Conservation (phyloP, 2,329 filamentous ascomycete species). For the Neopestalotiopsis clavispora region DNA sequence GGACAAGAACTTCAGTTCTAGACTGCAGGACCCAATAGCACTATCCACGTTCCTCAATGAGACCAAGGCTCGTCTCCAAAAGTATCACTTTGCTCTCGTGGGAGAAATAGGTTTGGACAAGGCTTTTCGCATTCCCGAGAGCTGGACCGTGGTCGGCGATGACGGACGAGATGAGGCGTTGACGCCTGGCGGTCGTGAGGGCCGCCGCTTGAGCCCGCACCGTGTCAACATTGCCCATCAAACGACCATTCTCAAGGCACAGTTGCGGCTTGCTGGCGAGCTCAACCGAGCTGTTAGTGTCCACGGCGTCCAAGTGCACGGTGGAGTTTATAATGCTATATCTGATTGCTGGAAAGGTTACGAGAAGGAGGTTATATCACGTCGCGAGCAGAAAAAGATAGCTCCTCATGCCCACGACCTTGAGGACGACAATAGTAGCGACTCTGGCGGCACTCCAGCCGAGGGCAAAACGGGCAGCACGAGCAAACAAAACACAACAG, state of each 20-base stretch:
- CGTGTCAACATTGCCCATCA: conserved; percentile 74
- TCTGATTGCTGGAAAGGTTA: conserved; percentile 72
- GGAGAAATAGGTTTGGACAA: conserved; percentile 83
- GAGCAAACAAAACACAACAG: not conserved
- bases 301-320: conserved; percentile 79
- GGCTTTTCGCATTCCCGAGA: conserved; percentile 72
- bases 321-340: conserved; percentile 69
- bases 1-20: conserved; percentile 47
- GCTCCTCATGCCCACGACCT: conserved; percentile 54
- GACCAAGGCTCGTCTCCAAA: conserved; percentile 58
- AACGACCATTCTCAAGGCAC: conserved; percentile 65
- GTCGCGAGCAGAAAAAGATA: conserved; percentile 58
- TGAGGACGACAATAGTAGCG: conserved; percentile 38
- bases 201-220: conserved; percentile 69
- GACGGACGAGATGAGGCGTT: conserved; percentile 50
- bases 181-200: conserved; percentile 74
- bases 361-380: conserved; percentile 65
- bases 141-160: conserved; percentile 50
- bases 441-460: not conserved
- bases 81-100: conserved; percentile 68
- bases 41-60: conserved; percentile 63
- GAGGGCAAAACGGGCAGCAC: not conserved
- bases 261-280: conserved; percentile 74
- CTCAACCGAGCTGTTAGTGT: conserved; percentile 69
- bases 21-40: conserved; percentile 63